phyloP scores from a whole-genome alignment of 2,329 filamentous ascomycete genomes.

The Neonectria ditissima region DNA sequence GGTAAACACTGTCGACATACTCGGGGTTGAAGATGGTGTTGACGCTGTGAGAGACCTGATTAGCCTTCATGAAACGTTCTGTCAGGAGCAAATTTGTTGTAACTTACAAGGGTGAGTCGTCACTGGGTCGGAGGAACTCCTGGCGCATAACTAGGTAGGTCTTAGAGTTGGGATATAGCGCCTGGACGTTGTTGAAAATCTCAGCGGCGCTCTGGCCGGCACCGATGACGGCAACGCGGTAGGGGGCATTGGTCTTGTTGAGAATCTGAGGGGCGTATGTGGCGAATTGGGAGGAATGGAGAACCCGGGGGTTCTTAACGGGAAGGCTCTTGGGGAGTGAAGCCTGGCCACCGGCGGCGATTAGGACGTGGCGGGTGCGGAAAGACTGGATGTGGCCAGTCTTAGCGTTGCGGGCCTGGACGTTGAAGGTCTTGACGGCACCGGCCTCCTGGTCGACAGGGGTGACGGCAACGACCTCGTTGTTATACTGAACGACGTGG shows the following conservation, averaged over 20 bases:
- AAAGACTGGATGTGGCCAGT: constrained; percentile 66
- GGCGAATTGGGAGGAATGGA: constrained; percentile 91
- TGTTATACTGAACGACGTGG: constrained; percentile 77
- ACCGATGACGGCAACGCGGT: constrained; percentile 86
- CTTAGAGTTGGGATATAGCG: constrained; percentile 82
- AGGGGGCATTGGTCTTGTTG: constrained; percentile 64
- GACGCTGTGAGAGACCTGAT: constrained; percentile 68
- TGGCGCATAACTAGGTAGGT: constrained; percentile 85
- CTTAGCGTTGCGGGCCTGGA: constrained; percentile 72
- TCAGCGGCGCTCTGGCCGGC: constrained; percentile 94
- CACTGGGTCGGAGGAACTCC: constrained; percentile 86
- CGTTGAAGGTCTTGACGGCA: constrained; percentile 73
- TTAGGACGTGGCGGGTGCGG: constrained; percentile 73
- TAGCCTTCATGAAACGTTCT: constrained; percentile 32
- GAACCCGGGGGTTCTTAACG: constrained; percentile 75
- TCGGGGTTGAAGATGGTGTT: constrained; percentile 97
- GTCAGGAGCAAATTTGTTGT: neutral
- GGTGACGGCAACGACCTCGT: constrained; percentile 79
- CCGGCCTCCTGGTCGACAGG: constrained; percentile 65
- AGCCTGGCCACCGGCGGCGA: constrained; percentile 71
- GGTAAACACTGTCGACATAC: constrained; percentile 81
- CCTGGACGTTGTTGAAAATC: constrained; percentile 91
- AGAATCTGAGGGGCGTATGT: constrained; percentile 72
- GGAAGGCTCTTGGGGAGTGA: constrained; percentile 79
- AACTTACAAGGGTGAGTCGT: constrained; percentile 94